Conservation (phyloP, 1,139 yeast species). For the Kodamaea arcana region DNA sequence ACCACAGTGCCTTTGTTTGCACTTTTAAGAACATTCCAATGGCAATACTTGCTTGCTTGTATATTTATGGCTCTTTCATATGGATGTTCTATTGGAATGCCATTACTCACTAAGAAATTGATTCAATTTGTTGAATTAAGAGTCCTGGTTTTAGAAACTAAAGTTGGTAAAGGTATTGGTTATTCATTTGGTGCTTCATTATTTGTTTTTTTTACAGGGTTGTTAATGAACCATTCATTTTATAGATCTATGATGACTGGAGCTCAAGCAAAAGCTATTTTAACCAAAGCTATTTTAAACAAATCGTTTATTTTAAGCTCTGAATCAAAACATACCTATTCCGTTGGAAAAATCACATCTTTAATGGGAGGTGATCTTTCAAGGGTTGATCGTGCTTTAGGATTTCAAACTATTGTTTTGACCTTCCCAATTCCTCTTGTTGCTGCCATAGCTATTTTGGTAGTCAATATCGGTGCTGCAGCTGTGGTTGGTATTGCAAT, state of each 20-base stretch:
- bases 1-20: slow-evolving; percentile 16
- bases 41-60: slow-evolving; percentile 22
- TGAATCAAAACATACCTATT: slow-evolving; percentile 24
- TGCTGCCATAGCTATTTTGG: slow-evolving; percentile 58
- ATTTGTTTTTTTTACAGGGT: slow-evolving; percentile 31
- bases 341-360: slow-evolving; percentile 36
- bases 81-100: slow-evolving; percentile 17
- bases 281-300: slow-evolving; percentile 30
- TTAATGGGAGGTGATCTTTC: slow-evolving; percentile 79
- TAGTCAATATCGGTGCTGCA: slow-evolving; percentile 69
- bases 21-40: slow-evolving; percentile 26
- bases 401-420: slow-evolving; percentile 63
- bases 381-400: slow-evolving; percentile 71
- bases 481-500: slow-evolving; percentile 61
- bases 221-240: slow-evolving; percentile 60
- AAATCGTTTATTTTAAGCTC: slow-evolving; percentile 30
- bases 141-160: slow-evolving; percentile 18
- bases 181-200: slow-evolving; percentile 23
- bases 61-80: slow-evolving; percentile 17
- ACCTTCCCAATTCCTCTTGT: slow-evolving; percentile 58
- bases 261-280: slow-evolving; percentile 30
- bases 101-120: slow-evolving; percentile 38
- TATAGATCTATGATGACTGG: slow-evolving; percentile 51
- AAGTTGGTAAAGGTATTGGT: slow-evolving; percentile 32
- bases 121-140: slow-evolving; percentile 37